Base-by-base conservation (phyloP, 345 rosid species). In the Xanthoceras sorbifolium region DNA sequence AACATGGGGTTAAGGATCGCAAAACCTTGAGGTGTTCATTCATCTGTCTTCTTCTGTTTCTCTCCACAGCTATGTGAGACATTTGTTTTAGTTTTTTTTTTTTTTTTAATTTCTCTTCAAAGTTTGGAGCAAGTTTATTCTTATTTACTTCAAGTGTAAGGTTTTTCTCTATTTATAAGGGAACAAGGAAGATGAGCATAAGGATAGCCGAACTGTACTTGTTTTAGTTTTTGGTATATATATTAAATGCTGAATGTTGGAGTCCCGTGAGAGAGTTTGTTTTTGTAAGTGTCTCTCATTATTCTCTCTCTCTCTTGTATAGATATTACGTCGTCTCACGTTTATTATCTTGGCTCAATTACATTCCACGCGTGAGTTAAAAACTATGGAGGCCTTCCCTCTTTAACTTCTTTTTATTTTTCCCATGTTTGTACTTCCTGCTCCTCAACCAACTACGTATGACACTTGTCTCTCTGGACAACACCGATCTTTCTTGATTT, bases 41-140 rank as follows among this genome's bases (percentile, higher is more conserved):
- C 97, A 93, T 94, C 85, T 91, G 98, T 65, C 88, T 89, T 84
- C 99, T 93, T 81, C 99, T 89, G 83, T 94, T 93, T 73, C 99
- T 87, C 83, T 94, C 99, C 64, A 94, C 94, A 17, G 95, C 89
- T 74, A 93, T 89, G 82, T 93, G 98, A 77, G 97, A 88, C 98
- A 94, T 94, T 50, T 6, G n/a, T n/a, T n/a, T n/a, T n/a, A n/a
- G n/a, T 73, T 40, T 7, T 36, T 61, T 25, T 38, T 10, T 25
- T 64, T 32, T 48, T 42, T 57, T 10, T 9, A 10, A 6, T n/a
- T 20, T 69, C 40, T 57, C 32, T 42, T 32, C 52, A 14, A 46
- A 46, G 52, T 46, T 38, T 22, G 18, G 11, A 66, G 46, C 8
- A 42, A 44, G 2, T 23, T 23, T 32, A 1, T 28, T 15, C 3